phyloP scores from a whole-genome alignment of 116 monocot genomes.

The Cymodocea nodosa region DNA sequence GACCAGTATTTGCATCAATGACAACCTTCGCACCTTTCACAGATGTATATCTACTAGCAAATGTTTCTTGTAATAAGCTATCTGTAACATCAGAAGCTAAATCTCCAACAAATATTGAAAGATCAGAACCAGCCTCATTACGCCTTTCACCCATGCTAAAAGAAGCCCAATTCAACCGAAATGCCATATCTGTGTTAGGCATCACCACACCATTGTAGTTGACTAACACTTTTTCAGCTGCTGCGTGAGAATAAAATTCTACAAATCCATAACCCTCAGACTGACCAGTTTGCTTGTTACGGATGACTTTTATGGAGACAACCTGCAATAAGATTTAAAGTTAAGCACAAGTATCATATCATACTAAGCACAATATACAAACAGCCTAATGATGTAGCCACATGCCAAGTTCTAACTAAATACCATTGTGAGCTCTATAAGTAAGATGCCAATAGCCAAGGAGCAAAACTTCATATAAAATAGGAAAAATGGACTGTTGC shows the following conservation, averaged over 20 bases:
- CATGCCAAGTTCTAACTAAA: no score
- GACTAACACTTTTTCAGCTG: conserved; percentile 28
- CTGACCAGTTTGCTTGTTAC: conserved; percentile 32
- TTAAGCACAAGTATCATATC: neutral
- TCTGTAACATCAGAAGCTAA: conserved; percentile 37
- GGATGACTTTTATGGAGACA: conserved; percentile 27
- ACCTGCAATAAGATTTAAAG: conserved; percentile 14
- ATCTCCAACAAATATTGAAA: conserved; percentile 40
- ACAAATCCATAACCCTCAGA: conserved; percentile 43
- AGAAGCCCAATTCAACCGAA: conserved; percentile 30
- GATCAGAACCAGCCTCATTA: conserved; percentile 22
- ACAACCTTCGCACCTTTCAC: conserved; percentile 41
- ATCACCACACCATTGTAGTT: conserved; percentile 17
- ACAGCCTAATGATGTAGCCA: no score
- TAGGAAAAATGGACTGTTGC: no score
- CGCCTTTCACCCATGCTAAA: conserved; percentile 30
- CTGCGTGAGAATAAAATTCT: conserved; percentile 21
- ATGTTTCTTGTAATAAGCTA: conserved; percentile 25
- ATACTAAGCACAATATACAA: no score
- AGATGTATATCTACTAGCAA: conserved; percentile 19
- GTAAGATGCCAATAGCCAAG: no score
- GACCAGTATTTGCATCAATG: conserved; percentile 30
- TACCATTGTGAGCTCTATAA: no score
- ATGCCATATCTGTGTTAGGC: conserved; percentile 26
- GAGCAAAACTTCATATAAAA: no score